A percentile compares a stretch with the other conserved stretches of the same genome.
These are phyloP conservation scores for Fomitopsis palustris DNA, from an alignment of 1,284 basidiomycete species.

Conservation along the genomic window DNA sequence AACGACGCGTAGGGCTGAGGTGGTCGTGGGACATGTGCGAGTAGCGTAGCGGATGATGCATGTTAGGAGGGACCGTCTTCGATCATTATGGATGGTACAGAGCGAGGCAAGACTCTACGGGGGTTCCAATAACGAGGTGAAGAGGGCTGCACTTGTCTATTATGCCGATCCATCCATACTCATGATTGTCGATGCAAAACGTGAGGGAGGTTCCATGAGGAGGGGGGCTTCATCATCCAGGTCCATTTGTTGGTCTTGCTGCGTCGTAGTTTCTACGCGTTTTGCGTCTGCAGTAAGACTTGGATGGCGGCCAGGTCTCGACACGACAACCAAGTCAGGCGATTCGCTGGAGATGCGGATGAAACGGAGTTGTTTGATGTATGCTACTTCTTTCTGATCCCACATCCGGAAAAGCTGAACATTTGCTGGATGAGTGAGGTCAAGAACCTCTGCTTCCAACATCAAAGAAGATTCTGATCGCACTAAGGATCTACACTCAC, in stretches of 20 bases:
- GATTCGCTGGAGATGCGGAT: constrained; percentile 65
- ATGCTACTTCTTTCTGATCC: constrained; percentile 75
- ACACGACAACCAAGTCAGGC: constrained; percentile 45
- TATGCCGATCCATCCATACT: constrained; percentile 35
- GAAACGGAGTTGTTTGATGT: constrained; percentile 72
- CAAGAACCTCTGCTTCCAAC: constrained; percentile 64
- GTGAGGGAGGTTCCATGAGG: constrained; percentile 29
- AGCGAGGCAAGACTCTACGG: no score
- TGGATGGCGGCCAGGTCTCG: constrained; percentile 56
- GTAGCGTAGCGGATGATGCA: neutral
- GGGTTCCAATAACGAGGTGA: neutral
- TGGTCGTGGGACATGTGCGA: neutral
- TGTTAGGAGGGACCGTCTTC: neutral
- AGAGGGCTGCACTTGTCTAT: neutral
- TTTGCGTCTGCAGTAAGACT: constrained; percentile 24
- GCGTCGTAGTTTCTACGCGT: neutral
- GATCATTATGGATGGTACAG: no score
- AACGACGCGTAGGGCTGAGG: neutral
- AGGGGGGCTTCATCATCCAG: constrained; percentile 31
- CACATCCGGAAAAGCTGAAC: constrained; percentile 73
- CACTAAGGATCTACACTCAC: constrained; percentile 42
- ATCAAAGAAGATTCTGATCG: neutral
- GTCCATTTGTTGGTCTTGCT: constrained; percentile 29
- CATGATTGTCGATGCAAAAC: constrained; percentile 41
- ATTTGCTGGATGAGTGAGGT: constrained; percentile 74